Evolutionary conservation across 2,329 filamentous ascomycete genomes (phyloP).

Genomic region (Trichoderma sp.): DNA sequence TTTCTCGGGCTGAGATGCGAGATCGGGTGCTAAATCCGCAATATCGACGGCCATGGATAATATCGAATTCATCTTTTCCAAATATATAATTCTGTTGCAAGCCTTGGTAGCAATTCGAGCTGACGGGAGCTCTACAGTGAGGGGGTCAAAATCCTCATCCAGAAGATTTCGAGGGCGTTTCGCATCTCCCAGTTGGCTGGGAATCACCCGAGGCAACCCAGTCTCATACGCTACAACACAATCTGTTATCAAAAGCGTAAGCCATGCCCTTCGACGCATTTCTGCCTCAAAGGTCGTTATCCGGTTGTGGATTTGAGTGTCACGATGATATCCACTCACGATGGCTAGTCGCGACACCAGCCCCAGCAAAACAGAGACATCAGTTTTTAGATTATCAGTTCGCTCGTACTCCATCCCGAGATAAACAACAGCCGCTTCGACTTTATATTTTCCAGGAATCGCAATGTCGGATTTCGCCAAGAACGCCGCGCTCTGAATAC

Average conservation of each 20-base stretch:
- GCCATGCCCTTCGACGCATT: not conserved
- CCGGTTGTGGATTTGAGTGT: not conserved
- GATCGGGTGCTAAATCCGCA: not conserved
- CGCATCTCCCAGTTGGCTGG: not conserved
- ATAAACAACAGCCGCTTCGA: not conserved
- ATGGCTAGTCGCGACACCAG: not conserved
- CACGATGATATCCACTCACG: not conserved
- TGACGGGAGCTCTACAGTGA: not conserved
- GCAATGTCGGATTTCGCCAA: not conserved
- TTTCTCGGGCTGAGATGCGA: not conserved
- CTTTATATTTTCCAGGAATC: not conserved
- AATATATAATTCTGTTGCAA: not conserved
- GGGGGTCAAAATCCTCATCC: not conserved
- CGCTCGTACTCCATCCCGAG: not conserved
- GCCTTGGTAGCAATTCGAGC: not conserved
- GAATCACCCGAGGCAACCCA: not conserved
- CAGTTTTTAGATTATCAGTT: not conserved
- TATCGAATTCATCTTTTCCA: not conserved
- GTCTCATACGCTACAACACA: conserved; percentile 2
- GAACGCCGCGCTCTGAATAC: not conserved
- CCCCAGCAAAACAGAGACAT: not conserved
- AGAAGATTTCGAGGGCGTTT: not conserved
- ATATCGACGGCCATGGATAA: not conserved
- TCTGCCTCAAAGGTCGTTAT: not conserved
- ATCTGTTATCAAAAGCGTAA: not conserved